Conservation (phyloP, 1,284 basidiomycete species). For the Tilletia setariae region DNA sequence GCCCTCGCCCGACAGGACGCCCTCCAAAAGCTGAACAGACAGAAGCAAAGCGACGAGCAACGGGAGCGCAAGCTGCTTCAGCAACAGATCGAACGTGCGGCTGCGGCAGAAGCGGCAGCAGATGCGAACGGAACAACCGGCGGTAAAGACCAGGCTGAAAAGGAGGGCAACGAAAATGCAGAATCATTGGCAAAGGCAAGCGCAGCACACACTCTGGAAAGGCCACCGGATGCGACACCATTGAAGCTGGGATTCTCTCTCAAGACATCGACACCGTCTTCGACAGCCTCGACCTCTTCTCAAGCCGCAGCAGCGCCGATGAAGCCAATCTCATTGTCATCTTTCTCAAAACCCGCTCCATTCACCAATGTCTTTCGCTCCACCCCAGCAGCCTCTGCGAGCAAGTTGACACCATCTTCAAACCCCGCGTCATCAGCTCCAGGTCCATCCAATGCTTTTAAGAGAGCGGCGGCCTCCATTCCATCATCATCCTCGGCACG, state of each 20-base stretch:
- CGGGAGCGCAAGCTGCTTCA: slow-evolving; percentile 82
- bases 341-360: background rate
- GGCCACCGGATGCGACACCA: background rate
- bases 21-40: slow-evolving; percentile 90
- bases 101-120: slow-evolving; percentile 56
- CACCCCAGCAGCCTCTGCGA: slow-evolving; percentile 28
- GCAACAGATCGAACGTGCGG: slow-evolving; percentile 92
- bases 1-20: slow-evolving; percentile 83
- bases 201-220: background rate
- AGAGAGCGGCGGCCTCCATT: slow-evolving; percentile 3
- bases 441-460: slow-evolving; percentile 16
- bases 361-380: slow-evolving; percentile 12
- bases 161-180: background rate
- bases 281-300: background rate
- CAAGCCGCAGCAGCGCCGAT: background rate
- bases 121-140: slow-evolving; percentile 26
- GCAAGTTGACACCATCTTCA: slow-evolving; percentile 23
- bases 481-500: background rate
- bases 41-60: slow-evolving; percentile 88
- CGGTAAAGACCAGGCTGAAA: background rate
- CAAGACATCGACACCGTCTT: background rate
- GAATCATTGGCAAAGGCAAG: background rate
- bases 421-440: slow-evolving; percentile 18
- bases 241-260: slow-evolving; percentile 12
- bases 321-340: background rate